Base-by-base conservation (phyloP, 495 filamentous ascomycete species). In the Apodospora peruviana region DNA sequence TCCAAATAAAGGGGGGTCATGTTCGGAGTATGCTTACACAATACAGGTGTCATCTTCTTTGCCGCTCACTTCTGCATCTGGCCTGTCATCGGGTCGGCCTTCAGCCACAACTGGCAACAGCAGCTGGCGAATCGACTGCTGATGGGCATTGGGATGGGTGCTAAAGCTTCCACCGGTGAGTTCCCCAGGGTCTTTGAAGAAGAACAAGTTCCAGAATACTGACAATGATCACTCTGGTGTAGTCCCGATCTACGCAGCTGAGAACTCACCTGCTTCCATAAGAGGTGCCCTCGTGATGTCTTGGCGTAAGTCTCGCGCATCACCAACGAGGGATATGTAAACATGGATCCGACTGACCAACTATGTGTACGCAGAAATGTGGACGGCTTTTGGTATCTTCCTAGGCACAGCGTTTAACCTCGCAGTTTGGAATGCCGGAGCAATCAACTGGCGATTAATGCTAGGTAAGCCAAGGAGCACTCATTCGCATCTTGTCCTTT, bases 371-470 rank as follows among this genome's bases (percentile, higher is more conserved):
- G 5, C 23, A 67, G 64, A 94, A 55, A 71, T 90, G 62, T 90
- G 87, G 86, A 89, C 86, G 7, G 87, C 87, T 2, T 90, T 90
- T 50, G 86, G 87, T 34, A 88, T 89, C 55, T 79, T 88, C 55
- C 66, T 88, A 5, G 88, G 88, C 14, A 81, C 76, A 1, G 79
- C 74, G 42, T 79, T 86, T 32, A 90, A 91, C 54, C 67, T 94
- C 20, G 80, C 79, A 1, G 81, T 91, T 18, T 70, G 56, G 47
- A 53, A 72, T 50, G 65, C 72, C 11, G 76, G 74, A 1, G 18
- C 23, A 10, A 78, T 85, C 48, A 71, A 85, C 45, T 91, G 88
- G 88, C 74, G 88, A 29, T 72, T 91, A 35, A 87, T 90, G 72
- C 59, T 94, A 12, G 61, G 57, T 58, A 9, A 37, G 55, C 34